A percentile compares a stretch with the other conserved stretches of the same genome.
These are phyloP conservation scores for Zanthoxylum bungeanum DNA, from an alignment of 345 rosid genomes.

Conservation along the genomic window DNA sequence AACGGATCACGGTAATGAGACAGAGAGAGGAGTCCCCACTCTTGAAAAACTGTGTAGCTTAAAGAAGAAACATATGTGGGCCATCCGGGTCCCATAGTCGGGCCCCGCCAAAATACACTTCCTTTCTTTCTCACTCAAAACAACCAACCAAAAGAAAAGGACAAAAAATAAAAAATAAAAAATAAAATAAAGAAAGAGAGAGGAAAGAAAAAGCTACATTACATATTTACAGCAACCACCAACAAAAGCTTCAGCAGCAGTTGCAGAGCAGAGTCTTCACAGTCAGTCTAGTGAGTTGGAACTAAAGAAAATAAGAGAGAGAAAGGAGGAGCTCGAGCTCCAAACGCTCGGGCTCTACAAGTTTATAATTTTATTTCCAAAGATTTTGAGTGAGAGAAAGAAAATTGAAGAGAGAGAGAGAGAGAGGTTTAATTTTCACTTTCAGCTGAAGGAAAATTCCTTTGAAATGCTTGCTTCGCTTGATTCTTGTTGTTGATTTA, in stretches of 20 bases:
- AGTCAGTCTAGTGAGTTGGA: neutral
- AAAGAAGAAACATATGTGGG: conserved; percentile 51
- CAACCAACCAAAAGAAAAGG: conserved; percentile 11
- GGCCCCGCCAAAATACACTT: conserved; percentile 16
- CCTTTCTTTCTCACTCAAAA: conserved; percentile 5
- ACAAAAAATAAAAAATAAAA: conserved; percentile 5
- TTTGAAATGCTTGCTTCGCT: conserved; percentile 12
- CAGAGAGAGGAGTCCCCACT: conserved; percentile 10
- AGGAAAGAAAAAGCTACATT: conserved; percentile 30
- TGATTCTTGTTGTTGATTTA: conserved; percentile 17
- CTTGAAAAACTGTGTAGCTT: conserved; percentile 43
- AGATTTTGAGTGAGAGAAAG: neutral
- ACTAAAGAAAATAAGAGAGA: neutral
- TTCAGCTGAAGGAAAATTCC: neutral
- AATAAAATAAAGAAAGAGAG: neutral
- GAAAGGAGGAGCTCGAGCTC: conserved; percentile 20
- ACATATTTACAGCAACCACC: conserved; percentile 14
- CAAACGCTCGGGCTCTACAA: conserved; percentile 16
- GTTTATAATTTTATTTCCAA: neutral
- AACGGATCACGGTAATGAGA: neutral
- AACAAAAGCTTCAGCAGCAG: conserved; percentile 18
- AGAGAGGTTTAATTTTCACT: neutral
- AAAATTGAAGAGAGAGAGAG: conserved; percentile 1
- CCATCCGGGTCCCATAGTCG: conserved; percentile 26
- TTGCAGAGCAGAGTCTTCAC: conserved; percentile 26